Evolutionary conservation across 2,329 filamentous ascomycete genomes (phyloP).

Genomic region (Calonectria pteridis): DNA sequence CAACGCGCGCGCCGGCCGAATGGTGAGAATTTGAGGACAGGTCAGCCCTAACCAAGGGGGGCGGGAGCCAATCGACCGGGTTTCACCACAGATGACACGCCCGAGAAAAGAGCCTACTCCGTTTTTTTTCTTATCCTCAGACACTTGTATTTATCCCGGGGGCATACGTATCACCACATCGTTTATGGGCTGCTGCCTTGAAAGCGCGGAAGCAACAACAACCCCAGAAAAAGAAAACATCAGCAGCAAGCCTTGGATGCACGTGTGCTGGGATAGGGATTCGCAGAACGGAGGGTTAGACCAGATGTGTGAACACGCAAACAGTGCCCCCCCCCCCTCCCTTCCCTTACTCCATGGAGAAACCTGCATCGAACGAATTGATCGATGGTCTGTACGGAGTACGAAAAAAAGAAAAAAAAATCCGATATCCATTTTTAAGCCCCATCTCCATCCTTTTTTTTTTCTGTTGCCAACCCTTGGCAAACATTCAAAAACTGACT

Average conservation of each 20-base stretch:
- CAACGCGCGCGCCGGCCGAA: background rate
- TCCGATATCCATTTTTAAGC: conserved; percentile 2
- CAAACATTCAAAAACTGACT: background rate
- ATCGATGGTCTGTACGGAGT: conserved; percentile 8
- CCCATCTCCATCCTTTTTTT: background rate
- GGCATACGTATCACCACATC: background rate
- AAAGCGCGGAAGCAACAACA: background rate
- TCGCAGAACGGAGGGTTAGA: background rate
- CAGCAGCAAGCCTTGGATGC: background rate
- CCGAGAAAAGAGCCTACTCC: background rate
- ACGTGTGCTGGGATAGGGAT: background rate
- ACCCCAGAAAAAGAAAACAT: background rate
- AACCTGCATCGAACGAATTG: conserved; percentile 5
- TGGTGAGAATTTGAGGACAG: conserved; percentile 4
- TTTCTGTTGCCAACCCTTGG: background rate
- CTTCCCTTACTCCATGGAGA: background rate
- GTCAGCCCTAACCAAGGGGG: background rate
- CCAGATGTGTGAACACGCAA: no score
- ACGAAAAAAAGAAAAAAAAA: conserved; percentile 6
- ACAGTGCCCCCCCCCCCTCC: background rate
- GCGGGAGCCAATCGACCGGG: conserved; percentile 2
- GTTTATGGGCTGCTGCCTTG: background rate
- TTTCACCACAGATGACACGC: conserved; percentile 3
- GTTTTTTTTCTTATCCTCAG: background rate
- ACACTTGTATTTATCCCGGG: background rate